Percentiles rank a stretch among this genome's conserved stretches.
These are phyloP conservation scores for Protea cynaroides DNA, from an alignment of 164 flowering plant genomes.

Conservation along the genomic window DNA sequence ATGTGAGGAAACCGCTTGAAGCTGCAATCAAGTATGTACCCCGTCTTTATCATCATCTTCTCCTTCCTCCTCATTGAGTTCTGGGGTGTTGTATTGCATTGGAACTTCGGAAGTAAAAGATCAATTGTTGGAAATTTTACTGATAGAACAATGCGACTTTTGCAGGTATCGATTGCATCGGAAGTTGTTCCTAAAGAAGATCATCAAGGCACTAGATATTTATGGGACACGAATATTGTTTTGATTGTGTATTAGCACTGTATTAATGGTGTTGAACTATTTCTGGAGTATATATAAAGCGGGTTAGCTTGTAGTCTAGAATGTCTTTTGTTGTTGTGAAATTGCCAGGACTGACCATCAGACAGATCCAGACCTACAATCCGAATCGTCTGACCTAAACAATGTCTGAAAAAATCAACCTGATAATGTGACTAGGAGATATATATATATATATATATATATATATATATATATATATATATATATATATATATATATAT, in stretches of 20 bases:
- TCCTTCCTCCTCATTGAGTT: not conserved
- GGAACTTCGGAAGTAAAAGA: not conserved
- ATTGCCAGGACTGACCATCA: no score
- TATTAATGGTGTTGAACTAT: not conserved
- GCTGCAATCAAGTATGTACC: slow-evolving; percentile 65
- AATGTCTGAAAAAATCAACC: no score
- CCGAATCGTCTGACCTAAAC: no score
- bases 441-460: no score
- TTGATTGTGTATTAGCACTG: slow-evolving; percentile 16
- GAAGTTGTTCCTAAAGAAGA: slow-evolving; percentile 57
- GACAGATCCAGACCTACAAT: no score
- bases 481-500: no score
- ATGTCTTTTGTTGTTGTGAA: not conserved
- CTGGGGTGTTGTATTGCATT: not conserved
- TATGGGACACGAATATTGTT: slow-evolving; percentile 75
- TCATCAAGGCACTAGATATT: slow-evolving; percentile 61
- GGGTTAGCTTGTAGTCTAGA: not conserved
- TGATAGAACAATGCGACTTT: not conserved
- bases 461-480: no score
- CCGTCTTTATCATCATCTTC: not conserved
- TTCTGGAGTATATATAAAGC: not conserved
- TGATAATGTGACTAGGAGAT: no score
- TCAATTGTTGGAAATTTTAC: not conserved
- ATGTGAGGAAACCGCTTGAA: slow-evolving; percentile 67
- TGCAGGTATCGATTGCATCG: slow-evolving; percentile 82